Conservation (phyloP, 2,329 filamentous ascomycete species). For the Aspergillus caelatus region DNA sequence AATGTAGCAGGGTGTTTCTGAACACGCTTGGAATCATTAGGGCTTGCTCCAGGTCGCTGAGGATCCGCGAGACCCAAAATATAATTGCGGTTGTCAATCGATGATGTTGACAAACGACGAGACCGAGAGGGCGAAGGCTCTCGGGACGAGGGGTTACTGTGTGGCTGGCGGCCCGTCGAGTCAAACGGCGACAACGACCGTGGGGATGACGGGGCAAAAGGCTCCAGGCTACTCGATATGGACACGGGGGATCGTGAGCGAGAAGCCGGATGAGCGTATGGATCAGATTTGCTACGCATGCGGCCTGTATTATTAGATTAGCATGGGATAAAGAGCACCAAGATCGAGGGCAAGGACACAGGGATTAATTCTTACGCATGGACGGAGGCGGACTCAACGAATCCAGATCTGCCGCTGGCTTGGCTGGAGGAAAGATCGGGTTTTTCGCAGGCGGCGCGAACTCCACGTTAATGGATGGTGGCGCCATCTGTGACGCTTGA, state of each 20-base stretch:
- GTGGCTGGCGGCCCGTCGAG: slow-evolving; percentile 32
- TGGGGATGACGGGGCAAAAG: slow-evolving; percentile 33
- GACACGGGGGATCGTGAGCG: slow-evolving; percentile 42
- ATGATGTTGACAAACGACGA: slow-evolving; percentile 48
- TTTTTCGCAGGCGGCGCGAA: slow-evolving; percentile 76
- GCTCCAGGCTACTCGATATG: slow-evolving; percentile 36
- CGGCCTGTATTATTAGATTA: slow-evolving; percentile 45
- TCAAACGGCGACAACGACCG: slow-evolving; percentile 50
- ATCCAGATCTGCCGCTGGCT: slow-evolving; percentile 69
- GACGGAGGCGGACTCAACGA: slow-evolving; percentile 82
- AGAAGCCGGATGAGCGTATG: slow-evolving; percentile 53
- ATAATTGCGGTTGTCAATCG: slow-evolving; percentile 66
- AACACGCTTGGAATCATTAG: slow-evolving; percentile 72
- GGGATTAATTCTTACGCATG: slow-evolving; percentile 47
- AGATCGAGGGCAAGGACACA: neutral
- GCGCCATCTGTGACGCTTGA: slow-evolving; percentile 74
- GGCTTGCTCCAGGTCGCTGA: slow-evolving; percentile 69
- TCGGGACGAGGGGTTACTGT: slow-evolving; percentile 47
- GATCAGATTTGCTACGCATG: slow-evolving; percentile 64
- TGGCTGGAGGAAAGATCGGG: slow-evolving; percentile 67
- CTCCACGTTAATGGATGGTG: slow-evolving; percentile 94
- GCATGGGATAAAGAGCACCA: neutral
- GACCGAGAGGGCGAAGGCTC: slow-evolving; percentile 48
- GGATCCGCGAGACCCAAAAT: slow-evolving; percentile 92
- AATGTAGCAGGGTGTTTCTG: slow-evolving; percentile 98